Percentiles rank a stretch among this genome's conserved stretches.
phyloP scores from a whole-genome alignment of 2,329 filamentous ascomycete genomes.

The Verticillium alfalfae region DNA sequence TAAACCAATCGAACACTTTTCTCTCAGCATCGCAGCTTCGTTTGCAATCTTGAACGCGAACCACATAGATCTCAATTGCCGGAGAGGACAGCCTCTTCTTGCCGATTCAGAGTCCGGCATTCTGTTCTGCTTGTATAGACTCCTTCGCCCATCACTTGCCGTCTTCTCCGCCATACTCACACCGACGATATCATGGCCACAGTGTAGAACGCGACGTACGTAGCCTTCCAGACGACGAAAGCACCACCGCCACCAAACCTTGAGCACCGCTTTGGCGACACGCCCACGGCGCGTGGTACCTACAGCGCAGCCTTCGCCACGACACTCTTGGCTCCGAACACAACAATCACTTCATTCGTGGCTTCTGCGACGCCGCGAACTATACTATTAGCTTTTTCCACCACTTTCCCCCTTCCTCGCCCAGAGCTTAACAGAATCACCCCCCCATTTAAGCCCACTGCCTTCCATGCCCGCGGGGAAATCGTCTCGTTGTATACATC shows the following conservation, averaged over 20 bases:
- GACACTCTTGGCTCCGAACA: neutral
- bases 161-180: neutral
- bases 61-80: neutral
- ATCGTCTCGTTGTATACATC: constrained; percentile 5
- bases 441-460: constrained; percentile 14
- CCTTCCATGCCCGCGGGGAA: constrained; percentile 4
- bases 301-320: neutral
- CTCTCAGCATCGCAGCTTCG: neutral
- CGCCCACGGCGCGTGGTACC: neutral
- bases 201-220: neutral
- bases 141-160: neutral
- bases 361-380: neutral
- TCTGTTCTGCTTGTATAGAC: neutral
- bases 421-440: constrained; percentile 9
- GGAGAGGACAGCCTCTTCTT: neutral
- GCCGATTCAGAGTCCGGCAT: neutral
- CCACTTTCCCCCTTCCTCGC: neutral
- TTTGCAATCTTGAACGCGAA: neutral
- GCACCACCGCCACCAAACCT: neutral
- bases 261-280: neutral
- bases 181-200: neutral
- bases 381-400: neutral
- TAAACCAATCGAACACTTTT: neutral
- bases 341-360: neutral
- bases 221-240: neutral